phyloP scores from a whole-genome alignment of 208 protist species.

The Leishmania gerbilli region DNA sequence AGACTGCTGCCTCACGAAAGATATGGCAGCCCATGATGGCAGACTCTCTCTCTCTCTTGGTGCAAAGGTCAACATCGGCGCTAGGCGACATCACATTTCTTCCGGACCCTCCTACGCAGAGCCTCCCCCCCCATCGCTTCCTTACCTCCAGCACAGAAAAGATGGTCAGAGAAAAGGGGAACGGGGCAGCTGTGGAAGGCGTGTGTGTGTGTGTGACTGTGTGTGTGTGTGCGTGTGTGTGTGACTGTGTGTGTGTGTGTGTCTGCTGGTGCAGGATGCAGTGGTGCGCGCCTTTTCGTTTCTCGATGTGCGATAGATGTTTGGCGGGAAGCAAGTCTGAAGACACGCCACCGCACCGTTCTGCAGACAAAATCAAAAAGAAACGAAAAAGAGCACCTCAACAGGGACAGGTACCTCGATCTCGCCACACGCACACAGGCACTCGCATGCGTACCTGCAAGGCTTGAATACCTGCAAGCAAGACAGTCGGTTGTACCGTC shows the following conservation, averaged over 20 bases:
- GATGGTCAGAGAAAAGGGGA: background rate
- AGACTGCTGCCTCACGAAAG: background rate
- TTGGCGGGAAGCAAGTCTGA: background rate
- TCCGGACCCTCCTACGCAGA: background rate
- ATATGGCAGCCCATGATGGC: no score
- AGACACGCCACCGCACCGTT: background rate
- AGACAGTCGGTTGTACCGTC: background rate
- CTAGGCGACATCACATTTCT: background rate
- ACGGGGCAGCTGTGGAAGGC: background rate
- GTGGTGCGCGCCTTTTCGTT: background rate
- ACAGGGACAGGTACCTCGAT: background rate
- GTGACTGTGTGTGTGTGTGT: background rate
- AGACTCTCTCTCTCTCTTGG: background rate
- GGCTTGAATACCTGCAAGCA: background rate
- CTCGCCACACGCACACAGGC: background rate
- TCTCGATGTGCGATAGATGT: background rate
- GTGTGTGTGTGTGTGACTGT: no score
- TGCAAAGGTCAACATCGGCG: background rate
- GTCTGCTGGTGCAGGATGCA: background rate
- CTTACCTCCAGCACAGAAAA: background rate
- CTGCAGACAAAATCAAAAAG: constrained; percentile 3
- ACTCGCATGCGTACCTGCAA: background rate
- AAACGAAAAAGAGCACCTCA: background rate
- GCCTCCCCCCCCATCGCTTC: background rate
- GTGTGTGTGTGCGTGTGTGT: background rate